A percentile compares a stretch with the other conserved stretches of the same genome.
Evolutionary conservation across 371 early-diverging fungal species (phyloP).

Genomic region (Mortierella sp.): DNA sequence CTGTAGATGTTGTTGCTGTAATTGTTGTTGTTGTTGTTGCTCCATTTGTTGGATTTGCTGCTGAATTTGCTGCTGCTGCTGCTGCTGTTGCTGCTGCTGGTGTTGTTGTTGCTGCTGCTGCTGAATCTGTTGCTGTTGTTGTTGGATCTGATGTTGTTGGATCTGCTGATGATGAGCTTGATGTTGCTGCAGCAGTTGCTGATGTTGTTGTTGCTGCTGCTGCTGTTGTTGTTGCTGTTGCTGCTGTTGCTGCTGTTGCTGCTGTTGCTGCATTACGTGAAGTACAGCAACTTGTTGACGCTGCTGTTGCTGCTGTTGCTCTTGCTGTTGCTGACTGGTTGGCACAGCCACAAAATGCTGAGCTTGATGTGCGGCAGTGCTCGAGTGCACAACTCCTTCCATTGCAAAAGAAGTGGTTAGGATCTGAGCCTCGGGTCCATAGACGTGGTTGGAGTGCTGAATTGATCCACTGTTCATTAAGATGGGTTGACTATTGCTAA

Average conservation of each 20-base stretch:
- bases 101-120: constrained; percentile 22
- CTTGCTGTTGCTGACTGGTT: constrained; percentile 47
- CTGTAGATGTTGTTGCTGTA: constrained; percentile 31
- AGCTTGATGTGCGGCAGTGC: constrained; percentile 43
- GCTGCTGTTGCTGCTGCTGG: constrained; percentile 23
- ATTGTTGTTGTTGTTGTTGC: constrained; percentile 27
- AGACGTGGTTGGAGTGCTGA: constrained; percentile 38
- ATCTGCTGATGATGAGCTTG: constrained; percentile 34
- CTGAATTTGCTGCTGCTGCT: constrained; percentile 23
- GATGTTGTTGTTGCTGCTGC: constrained; percentile 34
- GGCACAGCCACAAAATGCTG: constrained; percentile 53
- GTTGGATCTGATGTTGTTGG: constrained; percentile 28
- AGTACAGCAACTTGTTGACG: constrained; percentile 27
- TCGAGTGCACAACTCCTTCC: constrained; percentile 50
- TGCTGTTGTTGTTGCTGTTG: constrained; percentile 29
- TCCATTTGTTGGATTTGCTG: constrained; percentile 13
- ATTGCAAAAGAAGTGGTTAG: constrained; percentile 36
- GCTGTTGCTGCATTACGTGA: constrained; percentile 37
- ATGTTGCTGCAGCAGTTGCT: constrained; percentile 34
- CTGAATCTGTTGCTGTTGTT: constrained; percentile 18
- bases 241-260: constrained; percentile 31
- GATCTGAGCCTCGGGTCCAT: constrained; percentile 31
- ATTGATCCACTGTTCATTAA: constrained; percentile 31
- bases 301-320: constrained; percentile 42
- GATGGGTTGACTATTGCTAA: constrained; percentile 21